Conservation (phyloP, 1,139 yeast species). For the Saccharomyces uvarum region DNA sequence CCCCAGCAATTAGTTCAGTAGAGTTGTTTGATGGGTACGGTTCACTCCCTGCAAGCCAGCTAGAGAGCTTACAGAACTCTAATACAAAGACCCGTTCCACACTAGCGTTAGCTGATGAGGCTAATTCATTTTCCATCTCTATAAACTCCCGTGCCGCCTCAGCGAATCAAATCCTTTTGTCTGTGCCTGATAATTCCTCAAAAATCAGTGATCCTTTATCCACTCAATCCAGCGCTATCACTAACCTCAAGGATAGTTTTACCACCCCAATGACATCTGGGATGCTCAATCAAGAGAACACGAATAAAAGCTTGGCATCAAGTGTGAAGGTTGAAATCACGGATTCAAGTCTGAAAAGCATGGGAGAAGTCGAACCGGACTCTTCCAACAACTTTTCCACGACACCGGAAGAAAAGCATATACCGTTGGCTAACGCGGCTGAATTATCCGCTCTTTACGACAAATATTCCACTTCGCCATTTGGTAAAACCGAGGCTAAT, state of each 20-base stretch:
- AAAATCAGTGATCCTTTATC: constrained; percentile 3
- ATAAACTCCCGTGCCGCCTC: background rate
- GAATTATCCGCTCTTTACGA: constrained; percentile 14
- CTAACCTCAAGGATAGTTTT: background rate
- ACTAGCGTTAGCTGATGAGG: background rate
- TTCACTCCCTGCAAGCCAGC: background rate
- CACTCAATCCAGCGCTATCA: background rate
- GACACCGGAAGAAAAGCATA: background rate
- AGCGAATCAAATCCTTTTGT: background rate
- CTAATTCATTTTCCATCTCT: background rate
- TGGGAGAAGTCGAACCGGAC: background rate
- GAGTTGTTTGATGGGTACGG: constrained; percentile 27
- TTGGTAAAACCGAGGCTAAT: constrained; percentile 8
- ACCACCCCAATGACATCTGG: background rate
- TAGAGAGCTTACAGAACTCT: background rate
- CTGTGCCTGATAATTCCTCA: background rate
- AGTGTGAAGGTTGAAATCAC: background rate
- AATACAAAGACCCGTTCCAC: background rate
- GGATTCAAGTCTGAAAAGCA: background rate
- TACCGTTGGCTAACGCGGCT: constrained; percentile 1
- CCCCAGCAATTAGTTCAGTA: constrained; percentile 35
- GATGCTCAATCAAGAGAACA: background rate
- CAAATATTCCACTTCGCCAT: constrained; percentile 14
- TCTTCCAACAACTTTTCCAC: background rate
- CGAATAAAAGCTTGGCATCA: background rate